Conservation (phyloP, 345 rosid genomes). For the Acer negundo region DNA sequence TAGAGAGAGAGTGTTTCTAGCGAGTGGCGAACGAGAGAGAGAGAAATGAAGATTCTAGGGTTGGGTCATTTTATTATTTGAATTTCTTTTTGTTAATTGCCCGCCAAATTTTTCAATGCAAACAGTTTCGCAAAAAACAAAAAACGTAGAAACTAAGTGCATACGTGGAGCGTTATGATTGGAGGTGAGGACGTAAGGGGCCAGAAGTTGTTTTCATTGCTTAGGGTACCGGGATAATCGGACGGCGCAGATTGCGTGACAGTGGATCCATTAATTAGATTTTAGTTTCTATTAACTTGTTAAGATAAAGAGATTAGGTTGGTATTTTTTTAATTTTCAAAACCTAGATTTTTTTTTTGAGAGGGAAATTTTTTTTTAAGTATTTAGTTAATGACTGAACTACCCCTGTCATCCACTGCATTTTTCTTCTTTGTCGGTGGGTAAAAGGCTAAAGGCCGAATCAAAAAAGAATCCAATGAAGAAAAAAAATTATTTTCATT, state of each 20-base stretch:
- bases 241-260: conserved; percentile 46
- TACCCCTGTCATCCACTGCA: background rate
- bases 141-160: conserved; percentile 11
- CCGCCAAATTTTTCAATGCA: conserved; percentile 66
- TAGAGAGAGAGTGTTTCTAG: background rate
- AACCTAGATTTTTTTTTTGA: background rate
- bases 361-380: background rate
- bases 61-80: conserved; percentile 42
- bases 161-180: conserved; percentile 41
- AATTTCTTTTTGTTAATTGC: conserved; percentile 44
- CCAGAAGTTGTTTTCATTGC: conserved; percentile 20
- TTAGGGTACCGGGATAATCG: conserved; percentile 14
- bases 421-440: background rate
- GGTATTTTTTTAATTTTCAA: conserved; percentile 4
- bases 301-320: too few species aligned
- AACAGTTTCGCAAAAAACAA: conserved; percentile 10
- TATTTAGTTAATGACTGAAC: background rate
- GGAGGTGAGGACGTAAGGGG: conserved; percentile 13
- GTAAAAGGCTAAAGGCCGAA: background rate
- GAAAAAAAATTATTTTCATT: background rate
- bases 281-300: too few species aligned
- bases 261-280: background rate
- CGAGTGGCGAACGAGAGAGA: conserved; percentile 14
- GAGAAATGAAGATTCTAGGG: conserved; percentile 52
- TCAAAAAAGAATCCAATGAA: background rate